Evolutionary conservation across 2,329 filamentous ascomycete genomes (phyloP), one percentile per base, ranked within the genome.

Genomic region (Meredithiella fracta): DNA sequence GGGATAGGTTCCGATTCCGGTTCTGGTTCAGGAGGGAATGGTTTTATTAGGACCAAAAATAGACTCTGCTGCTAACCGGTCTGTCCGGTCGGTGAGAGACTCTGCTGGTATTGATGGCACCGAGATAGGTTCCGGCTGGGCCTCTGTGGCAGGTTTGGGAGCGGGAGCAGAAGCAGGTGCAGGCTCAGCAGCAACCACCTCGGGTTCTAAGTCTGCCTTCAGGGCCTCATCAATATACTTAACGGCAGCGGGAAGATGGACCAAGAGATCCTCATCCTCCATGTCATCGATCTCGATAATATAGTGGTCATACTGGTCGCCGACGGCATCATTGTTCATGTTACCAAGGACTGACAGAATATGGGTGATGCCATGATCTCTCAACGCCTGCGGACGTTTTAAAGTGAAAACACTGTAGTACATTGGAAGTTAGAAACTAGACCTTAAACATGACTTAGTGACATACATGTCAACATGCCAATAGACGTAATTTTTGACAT

Each of bases 281-380:
- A 90, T 79, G 71, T 98, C 92, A 67, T 97, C 86, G 47, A 96
- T 80, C 61, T 94, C 84, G 61, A 97, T 84, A 59, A 81, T 76
- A 62, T 87, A 75, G 66, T 94, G 88, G 60, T 82, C 71, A 66
- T 82, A 88, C 44, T 17, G 73, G 67, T 64, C 69, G 70, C 38
- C 49, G 14, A 51, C 50, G n/a, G 56, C 51, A 22, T 42, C 58
- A 42, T 49, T 44, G 17, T 40, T 53, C 40, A 55, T 55, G 58
- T 62, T 65, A 50, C 79, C 78, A 59, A 91, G 68, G 42, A 92
- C 85, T 3, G 90, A 94, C n/a, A 97, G 74, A 29, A 97, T 78
- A 69, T 96, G 90, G 2, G 89, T 94, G 66, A 98, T 88, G 61
- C 83, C 81, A 61, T 81, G 79, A 60, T 84, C 77, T 61, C 77